Evolutionary conservation across 1,284 basidiomycete genomes (phyloP).

Genomic region (Malassezia pachydermatis): DNA sequence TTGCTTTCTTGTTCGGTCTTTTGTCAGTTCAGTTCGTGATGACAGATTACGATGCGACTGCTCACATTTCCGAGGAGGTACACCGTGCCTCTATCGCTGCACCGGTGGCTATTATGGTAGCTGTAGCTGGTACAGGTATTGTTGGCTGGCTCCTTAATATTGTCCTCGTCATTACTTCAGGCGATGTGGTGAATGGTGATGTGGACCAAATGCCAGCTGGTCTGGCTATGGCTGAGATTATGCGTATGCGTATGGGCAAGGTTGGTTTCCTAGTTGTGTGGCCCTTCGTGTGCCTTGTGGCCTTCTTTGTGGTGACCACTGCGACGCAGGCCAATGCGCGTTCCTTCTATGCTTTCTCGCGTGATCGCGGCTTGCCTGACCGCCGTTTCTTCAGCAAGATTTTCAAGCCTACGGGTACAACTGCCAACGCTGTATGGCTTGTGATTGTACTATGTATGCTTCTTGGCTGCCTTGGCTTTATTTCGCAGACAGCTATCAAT

Average conservation of each 20-base stretch:
- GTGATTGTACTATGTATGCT: constrained; percentile 54
- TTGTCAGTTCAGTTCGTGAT: constrained; percentile 66
- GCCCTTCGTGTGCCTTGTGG: constrained; percentile 44
- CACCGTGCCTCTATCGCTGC: constrained; percentile 73
- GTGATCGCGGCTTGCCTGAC: constrained; percentile 73
- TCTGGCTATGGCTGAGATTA: constrained; percentile 43
- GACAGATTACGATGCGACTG: constrained; percentile 54
- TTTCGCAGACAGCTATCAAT: constrained; percentile 31
- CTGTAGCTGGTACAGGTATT: constrained; percentile 54
- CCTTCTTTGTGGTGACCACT: constrained; percentile 50
- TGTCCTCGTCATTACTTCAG: constrained; percentile 67
- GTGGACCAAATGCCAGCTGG: constrained; percentile 35
- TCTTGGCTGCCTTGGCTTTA: constrained; percentile 35
- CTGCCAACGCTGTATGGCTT: constrained; percentile 71
- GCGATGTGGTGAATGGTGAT: constrained; percentile 33
- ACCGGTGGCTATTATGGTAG: constrained; percentile 67
- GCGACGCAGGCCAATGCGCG: constrained; percentile 75
- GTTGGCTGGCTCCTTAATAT: constrained; percentile 48
- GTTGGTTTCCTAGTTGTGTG: constrained; percentile 60
- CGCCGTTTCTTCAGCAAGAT: constrained; percentile 65
- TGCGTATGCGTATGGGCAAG: constrained; percentile 34
- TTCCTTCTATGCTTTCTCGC: constrained; percentile 78
- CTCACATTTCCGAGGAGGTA: constrained; percentile 87
- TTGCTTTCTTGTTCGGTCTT: constrained; percentile 77
- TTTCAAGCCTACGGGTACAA: constrained; percentile 57